These are phyloP conservation scores for Penicillium arizonense DNA, from an alignment of 495 filamentous ascomycete genomes.

Conservation along the genomic window DNA sequence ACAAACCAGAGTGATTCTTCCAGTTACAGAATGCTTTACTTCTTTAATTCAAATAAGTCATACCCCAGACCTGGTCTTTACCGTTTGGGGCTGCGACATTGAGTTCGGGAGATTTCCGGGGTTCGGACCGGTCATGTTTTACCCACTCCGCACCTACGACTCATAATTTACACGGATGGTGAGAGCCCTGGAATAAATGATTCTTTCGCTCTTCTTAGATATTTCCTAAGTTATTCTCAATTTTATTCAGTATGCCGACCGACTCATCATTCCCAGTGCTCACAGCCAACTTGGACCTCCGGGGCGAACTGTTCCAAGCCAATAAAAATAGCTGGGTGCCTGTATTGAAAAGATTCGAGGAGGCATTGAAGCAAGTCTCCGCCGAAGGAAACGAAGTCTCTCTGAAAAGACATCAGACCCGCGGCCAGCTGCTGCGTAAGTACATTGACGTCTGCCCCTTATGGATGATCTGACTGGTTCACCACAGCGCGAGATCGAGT, in stretches of 20 bases:
- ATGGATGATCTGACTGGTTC: too few relatives aligned
- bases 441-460: not conserved
- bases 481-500: conserved; percentile 20
- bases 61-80: too few relatives aligned
- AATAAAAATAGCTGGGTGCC: conserved; percentile 18
- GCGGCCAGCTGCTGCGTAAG: conserved; percentile 23
- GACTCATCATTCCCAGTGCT: conserved; percentile 14
- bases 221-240: not conserved
- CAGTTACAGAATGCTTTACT: not conserved
- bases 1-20: too few relatives aligned
- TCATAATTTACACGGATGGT: not conserved
- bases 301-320: conserved; percentile 10
- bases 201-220: not conserved
- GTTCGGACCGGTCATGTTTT: conserved; percentile 2
- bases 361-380: conserved; percentile 14
- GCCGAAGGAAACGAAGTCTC: conserved; percentile 19
- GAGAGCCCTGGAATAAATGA: too few relatives aligned
- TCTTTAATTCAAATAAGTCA: not conserved
- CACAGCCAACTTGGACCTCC: conserved; percentile 14
- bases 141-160: not conserved
- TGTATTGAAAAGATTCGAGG: conserved; percentile 18
- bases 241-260: conserved; percentile 9
- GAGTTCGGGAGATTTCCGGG: not conserved
- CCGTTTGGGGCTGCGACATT: too few relatives aligned
- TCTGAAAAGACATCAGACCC: conserved; percentile 18